A percentile compares a stretch with the other conserved stretches of the same genome.
phyloP scores from a whole-genome alignment of 106 monocot species.

The Amphibolis antarctica region DNA sequence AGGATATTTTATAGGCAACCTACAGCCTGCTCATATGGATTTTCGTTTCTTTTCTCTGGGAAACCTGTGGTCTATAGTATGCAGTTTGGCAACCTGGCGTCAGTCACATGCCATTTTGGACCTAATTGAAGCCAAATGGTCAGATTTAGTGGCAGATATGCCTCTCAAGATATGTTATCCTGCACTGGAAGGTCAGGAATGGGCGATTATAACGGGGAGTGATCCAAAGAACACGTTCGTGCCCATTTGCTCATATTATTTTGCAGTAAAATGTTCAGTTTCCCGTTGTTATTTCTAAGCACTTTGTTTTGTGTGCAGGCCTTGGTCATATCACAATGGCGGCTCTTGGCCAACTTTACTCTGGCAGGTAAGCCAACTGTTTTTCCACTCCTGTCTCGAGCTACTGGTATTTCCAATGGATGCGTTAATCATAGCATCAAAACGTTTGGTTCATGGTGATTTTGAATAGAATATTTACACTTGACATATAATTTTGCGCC shows the following conservation, averaged over 20 bases:
- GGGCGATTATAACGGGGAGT: conserved; percentile 92
- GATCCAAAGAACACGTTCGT: conserved; percentile 96
- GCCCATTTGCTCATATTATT: conserved; percentile 1
- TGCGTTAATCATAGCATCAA: too few species aligned
- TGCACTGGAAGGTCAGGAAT: conserved; percentile 88
- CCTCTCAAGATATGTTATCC: conserved; percentile 99
- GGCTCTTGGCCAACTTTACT: conserved; percentile 98
- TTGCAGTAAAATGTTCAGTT: not conserved
- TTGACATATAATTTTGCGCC: too few species aligned
- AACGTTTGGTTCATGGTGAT: too few species aligned
- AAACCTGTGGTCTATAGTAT: conserved; percentile 84
- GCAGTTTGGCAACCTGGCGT: conserved; percentile 63
- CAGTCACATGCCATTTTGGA: conserved; percentile 97
- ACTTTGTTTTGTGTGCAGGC: conserved; percentile 40
- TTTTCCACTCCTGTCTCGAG: too few species aligned
- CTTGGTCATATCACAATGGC: conserved; percentile 99
- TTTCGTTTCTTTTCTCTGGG: conserved; percentile 98
- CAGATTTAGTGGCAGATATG: conserved; percentile 95
- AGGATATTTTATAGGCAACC: conserved; percentile 90
- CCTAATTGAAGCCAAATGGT: conserved; percentile 86
- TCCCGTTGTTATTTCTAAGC: not conserved
- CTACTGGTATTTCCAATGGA: too few species aligned
- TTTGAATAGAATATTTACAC: too few species aligned
- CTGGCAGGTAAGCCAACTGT: conserved; percentile 76
- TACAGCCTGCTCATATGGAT: conserved; percentile 99